Conservation (phyloP, 192 early-diverging fungal species). For the Spizellomyces sp. region DNA sequence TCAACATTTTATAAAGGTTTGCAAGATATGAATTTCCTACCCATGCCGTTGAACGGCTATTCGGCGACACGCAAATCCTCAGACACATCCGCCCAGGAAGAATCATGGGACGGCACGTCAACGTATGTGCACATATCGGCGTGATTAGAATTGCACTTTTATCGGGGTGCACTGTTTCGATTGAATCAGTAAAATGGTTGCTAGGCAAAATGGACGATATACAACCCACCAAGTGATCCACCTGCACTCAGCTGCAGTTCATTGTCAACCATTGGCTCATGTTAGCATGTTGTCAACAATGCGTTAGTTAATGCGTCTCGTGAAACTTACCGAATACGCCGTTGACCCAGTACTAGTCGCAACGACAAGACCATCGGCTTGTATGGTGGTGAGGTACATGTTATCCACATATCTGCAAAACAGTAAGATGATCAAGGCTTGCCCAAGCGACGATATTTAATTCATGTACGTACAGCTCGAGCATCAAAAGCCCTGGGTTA, state of each 20-base stretch:
- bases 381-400: slow-evolving; percentile 88
- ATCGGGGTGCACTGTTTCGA: slow-evolving; percentile 78
- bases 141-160: slow-evolving; percentile 91
- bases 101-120: slow-evolving; percentile 96
- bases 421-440: slow-evolving; percentile 6
- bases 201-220: too few relatives aligned
- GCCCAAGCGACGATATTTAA: neutral
- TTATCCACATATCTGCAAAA: slow-evolving; percentile 76
- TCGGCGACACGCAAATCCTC: slow-evolving; percentile 71
- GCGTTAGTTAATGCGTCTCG: neutral
- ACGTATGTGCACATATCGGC: slow-evolving; percentile 87
- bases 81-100: slow-evolving; percentile 92
- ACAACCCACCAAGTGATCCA: slow-evolving; percentile 42
- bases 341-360: slow-evolving; percentile 88
- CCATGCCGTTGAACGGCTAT: slow-evolving; percentile 89
- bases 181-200: too few relatives aligned
- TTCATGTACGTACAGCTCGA: slow-evolving; percentile 82
- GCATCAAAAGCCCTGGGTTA: slow-evolving; percentile 43
- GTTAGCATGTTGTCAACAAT: neutral
- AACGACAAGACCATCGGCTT: slow-evolving; percentile 93
- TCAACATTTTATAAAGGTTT: neutral
- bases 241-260: slow-evolving; percentile 71
- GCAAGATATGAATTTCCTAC: slow-evolving; percentile 44
- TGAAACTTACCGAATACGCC: slow-evolving; percentile 43
- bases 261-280: neutral